Evolutionary conservation across 192 early-diverging fungal genomes (phyloP).

Genomic region (Rhizoclosmatium globosum): DNA sequence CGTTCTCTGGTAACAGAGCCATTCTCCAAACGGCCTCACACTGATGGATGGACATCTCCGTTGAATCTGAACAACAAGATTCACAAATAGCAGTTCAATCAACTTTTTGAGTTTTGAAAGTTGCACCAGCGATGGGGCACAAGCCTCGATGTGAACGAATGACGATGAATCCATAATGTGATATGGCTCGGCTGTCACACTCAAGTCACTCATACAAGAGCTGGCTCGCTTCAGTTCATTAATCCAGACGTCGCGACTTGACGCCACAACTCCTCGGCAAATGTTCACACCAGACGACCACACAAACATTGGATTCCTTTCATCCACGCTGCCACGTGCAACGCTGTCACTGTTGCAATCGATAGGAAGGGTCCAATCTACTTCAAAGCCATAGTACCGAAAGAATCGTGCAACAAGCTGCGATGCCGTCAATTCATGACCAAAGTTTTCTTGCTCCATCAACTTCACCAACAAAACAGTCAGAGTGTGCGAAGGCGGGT

Average conservation of each 20-base stretch:
- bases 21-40: neutral
- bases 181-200: neutral
- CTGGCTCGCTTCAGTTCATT: neutral
- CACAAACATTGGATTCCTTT: constrained; percentile 18
- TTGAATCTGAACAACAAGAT: constrained; percentile 7
- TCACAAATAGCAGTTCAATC: constrained; percentile 8
- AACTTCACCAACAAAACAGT: constrained; percentile 28
- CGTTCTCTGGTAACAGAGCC: constrained; percentile 21
- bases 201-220: neutral
- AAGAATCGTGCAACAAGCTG: constrained; percentile 5
- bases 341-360: neutral
- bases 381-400: neutral
- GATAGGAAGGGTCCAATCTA: neutral
- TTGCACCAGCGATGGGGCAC: neutral
- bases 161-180: neutral
- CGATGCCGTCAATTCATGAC: neutral
- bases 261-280: constrained; percentile 15
- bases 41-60: constrained; percentile 20
- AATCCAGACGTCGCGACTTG: constrained; percentile 19
- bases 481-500: constrained; percentile 1
- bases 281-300: constrained; percentile 13
- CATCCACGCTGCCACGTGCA: neutral
- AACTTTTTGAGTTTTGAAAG: neutral
- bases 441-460: neutral
- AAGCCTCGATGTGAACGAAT: constrained; percentile 29